Conservation (phyloP, 805 yeast species). For the Nakazawaea wickerhamii region DNA sequence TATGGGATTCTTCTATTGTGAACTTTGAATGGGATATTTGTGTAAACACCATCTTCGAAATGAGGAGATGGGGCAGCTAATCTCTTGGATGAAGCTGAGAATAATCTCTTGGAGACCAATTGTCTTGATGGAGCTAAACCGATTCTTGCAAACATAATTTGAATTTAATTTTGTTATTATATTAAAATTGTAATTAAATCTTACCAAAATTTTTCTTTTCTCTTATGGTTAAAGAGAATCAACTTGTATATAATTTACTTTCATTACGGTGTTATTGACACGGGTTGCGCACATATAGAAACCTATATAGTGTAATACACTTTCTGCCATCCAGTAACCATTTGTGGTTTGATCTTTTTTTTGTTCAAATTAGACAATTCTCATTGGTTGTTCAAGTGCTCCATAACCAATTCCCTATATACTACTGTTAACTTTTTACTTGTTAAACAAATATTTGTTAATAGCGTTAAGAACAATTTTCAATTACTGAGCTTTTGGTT, state of each 20-base stretch:
- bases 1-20: slow-evolving; percentile 90
- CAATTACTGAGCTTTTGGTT: too few relatives aligned
- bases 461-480: too few relatives aligned
- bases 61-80: slow-evolving; percentile 33
- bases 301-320: too few relatives aligned
- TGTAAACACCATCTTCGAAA: slow-evolving; percentile 79
- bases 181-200: too few relatives aligned
- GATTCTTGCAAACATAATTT: slow-evolving; percentile 25
- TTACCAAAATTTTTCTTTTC: too few relatives aligned
- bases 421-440: too few relatives aligned
- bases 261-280: too few relatives aligned
- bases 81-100: slow-evolving; percentile 49
- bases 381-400: slow-evolving; percentile 4
- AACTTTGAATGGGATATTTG: slow-evolving; percentile 91
- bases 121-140: slow-evolving; percentile 19
- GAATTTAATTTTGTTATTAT: background rate
- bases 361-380: background rate
- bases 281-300: too few relatives aligned
- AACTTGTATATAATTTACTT: too few relatives aligned
- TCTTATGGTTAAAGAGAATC: too few relatives aligned
- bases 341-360: slow-evolving; percentile 6
- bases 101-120: slow-evolving; percentile 33
- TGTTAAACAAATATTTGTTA: too few relatives aligned
- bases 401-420: slow-evolving; percentile 1
- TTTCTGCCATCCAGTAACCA: background rate